A percentile compares a stretch with the other conserved stretches of the same genome.
phyloP scores from a whole-genome alignment of 2,329 filamentous ascomycete species.

The Fusarium lyarnte region DNA sequence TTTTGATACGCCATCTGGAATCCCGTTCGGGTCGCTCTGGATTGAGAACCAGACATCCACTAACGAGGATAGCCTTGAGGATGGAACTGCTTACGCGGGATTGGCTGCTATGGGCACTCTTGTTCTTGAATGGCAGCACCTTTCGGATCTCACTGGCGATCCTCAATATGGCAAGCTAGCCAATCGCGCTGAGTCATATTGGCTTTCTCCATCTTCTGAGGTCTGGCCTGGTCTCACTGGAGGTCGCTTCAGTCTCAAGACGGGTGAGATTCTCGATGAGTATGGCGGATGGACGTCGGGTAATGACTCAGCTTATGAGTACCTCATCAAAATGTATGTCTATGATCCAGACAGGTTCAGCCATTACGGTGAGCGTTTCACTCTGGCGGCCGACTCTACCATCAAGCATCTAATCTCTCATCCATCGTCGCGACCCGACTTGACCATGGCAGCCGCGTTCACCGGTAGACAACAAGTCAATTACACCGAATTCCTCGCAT shows the following conservation, averaged over 20 bases:
- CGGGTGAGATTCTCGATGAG: conserved; percentile 40
- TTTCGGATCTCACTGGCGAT: conserved; percentile 12
- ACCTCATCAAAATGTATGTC: conserved; percentile 69
- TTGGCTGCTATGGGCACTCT: conserved; percentile 9
- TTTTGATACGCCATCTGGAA: conserved; percentile 8
- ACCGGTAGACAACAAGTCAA: conserved; percentile 63
- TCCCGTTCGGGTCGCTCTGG: not conserved
- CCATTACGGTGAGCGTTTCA: conserved; percentile 42
- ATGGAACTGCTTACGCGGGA: not conserved
- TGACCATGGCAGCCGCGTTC: conserved; percentile 68
- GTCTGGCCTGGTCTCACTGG: conserved; percentile 19
- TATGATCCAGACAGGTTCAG: conserved; percentile 67
- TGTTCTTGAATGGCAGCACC: conserved; percentile 18
- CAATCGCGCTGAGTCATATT: conserved; percentile 1
- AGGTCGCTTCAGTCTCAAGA: conserved; percentile 5
- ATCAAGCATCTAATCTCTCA: conserved; percentile 51
- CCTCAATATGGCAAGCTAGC: not conserved
- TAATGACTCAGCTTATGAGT: conserved; percentile 69
- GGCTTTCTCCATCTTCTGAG: conserved; percentile 12
- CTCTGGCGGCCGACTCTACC: conserved; percentile 62
- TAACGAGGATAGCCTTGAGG: not conserved
- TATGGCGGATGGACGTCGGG: conserved; percentile 64
- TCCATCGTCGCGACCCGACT: conserved; percentile 76
- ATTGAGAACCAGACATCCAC: conserved; percentile 9
- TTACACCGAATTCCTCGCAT: conserved; percentile 61